phyloP scores from a whole-genome alignment of 768 basidiomycete species.

The Boletus patriciae region DNA sequence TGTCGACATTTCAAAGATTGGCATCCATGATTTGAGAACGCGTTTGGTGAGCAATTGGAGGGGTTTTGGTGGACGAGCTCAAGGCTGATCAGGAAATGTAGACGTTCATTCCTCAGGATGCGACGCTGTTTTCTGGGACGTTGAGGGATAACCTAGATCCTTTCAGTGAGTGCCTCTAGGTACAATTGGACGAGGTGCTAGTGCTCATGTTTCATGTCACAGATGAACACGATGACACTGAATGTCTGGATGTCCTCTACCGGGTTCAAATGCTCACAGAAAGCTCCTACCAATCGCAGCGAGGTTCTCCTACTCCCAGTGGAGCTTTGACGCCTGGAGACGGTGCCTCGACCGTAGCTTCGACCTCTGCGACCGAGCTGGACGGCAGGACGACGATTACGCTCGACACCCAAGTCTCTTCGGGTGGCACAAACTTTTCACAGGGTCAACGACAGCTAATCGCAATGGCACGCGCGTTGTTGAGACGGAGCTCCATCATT shows the following conservation, averaged over 20 bases:
- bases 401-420: constrained; percentile 76
- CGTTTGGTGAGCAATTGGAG: constrained; percentile 50
- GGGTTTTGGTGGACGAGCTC: background rate
- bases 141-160: constrained; percentile 75
- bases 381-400: constrained; percentile 59
- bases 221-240: constrained; percentile 77
- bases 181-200: background rate
- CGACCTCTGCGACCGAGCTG: constrained; percentile 48
- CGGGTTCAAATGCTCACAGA: constrained; percentile 77
- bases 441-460: constrained; percentile 90
- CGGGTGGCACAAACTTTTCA: constrained; percentile 89
- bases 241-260: constrained; percentile 76
- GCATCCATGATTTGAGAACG: constrained; percentile 79
- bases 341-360: constrained; percentile 24
- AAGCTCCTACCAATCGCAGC: constrained; percentile 47
- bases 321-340: constrained; percentile 46
- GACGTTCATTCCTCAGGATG: constrained; percentile 81
- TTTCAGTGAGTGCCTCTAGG: constrained; percentile 43
- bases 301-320: constrained; percentile 50
- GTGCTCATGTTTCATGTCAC: background rate
- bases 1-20: constrained; percentile 83
- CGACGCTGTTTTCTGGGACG: constrained; percentile 78
- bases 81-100: constrained; percentile 25
- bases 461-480: constrained; percentile 79
- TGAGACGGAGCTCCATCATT: constrained; percentile 70